phyloP scores from a whole-genome alignment of 441 rosid species.

The Brassica balearica region DNA sequence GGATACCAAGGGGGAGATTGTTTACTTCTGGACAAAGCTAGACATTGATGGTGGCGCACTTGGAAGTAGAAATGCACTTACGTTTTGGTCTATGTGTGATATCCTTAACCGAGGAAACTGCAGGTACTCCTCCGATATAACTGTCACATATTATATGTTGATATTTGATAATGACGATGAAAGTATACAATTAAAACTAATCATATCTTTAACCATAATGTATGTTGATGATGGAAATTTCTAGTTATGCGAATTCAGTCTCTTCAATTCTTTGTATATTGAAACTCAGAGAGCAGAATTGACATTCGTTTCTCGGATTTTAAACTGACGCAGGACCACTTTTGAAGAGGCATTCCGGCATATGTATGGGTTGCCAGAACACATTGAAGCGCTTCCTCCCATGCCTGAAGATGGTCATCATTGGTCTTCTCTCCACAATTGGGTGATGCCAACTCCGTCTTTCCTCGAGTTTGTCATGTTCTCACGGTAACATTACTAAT shows the following conservation, averaged over 20 bases:
- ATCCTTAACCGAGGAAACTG: constrained; percentile 88
- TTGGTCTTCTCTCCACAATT: constrained; percentile 95
- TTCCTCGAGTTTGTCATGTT: constrained; percentile 93
- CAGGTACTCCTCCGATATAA: constrained; percentile 58
- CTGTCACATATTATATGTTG: constrained; percentile 22
- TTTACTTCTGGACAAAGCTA: constrained; percentile 90
- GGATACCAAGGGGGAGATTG: constrained; percentile 69
- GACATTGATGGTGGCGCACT: constrained; percentile 58
- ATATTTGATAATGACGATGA: constrained; percentile 23
- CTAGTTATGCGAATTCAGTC: not conserved
- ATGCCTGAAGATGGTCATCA: constrained; percentile 94
- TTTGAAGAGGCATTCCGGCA: constrained; percentile 81
- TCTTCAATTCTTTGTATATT: not conserved
- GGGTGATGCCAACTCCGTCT: constrained; percentile 99
- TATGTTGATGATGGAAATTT: constrained; percentile 7
- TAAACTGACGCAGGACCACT: constrained; percentile 63
- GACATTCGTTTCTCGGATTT: constrained; percentile 16
- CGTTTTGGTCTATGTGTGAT: constrained; percentile 98
- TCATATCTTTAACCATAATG: constrained; percentile 1
- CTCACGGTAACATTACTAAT: constrained; percentile 59
- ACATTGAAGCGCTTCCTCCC: constrained; percentile 85
- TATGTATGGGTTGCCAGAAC: constrained; percentile 80
- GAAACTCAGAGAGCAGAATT: not conserved
- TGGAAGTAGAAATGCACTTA: constrained; percentile 57
- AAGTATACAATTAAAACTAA: not conserved